These are phyloP conservation scores for Phaeoacremonium minimum DNA, from an alignment of 2,329 filamentous ascomycete species.

Conservation along the genomic window DNA sequence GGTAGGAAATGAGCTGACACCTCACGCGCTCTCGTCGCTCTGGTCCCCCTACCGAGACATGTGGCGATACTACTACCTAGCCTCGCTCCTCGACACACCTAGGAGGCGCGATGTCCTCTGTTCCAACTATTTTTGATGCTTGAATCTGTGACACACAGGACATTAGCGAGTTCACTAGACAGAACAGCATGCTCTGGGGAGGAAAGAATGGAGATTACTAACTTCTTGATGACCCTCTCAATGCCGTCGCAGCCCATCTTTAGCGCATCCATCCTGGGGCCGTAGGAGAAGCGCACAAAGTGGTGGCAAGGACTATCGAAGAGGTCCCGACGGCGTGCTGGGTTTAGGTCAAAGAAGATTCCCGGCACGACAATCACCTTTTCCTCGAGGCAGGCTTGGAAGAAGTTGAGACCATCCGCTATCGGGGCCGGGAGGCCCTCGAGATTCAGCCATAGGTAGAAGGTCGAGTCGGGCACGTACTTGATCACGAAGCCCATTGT, in stretches of 20 bases:
- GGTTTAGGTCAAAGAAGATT: constrained; percentile 97
- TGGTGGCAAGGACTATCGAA: constrained; percentile 95
- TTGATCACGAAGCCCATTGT: constrained; percentile 86
- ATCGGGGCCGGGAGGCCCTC: constrained; percentile 73
- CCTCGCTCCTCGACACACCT: no score
- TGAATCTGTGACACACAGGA: constrained; percentile 11
- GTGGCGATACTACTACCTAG: no score
- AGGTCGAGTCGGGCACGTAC: constrained; percentile 84
- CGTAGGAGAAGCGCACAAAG: constrained; percentile 82
- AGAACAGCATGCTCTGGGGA: neutral
- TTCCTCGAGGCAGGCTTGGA: constrained; percentile 87
- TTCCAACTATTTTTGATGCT: no score
- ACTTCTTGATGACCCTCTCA: constrained; percentile 75
- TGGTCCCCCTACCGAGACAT: no score
- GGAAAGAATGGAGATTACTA: constrained; percentile 20
- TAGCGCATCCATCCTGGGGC: constrained; percentile 74
- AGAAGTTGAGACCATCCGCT: constrained; percentile 92
- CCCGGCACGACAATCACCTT: constrained; percentile 96
- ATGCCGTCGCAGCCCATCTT: constrained; percentile 80
- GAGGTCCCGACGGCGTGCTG: constrained; percentile 79
- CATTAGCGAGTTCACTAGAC: neutral
- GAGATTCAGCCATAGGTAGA: constrained; percentile 78
- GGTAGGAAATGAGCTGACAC: no score
- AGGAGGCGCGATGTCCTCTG: no score
- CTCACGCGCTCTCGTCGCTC: no score